Evolutionary conservation across 371 early-diverging fungal genomes (phyloP).

Genomic region (Fennellomyces sp.): DNA sequence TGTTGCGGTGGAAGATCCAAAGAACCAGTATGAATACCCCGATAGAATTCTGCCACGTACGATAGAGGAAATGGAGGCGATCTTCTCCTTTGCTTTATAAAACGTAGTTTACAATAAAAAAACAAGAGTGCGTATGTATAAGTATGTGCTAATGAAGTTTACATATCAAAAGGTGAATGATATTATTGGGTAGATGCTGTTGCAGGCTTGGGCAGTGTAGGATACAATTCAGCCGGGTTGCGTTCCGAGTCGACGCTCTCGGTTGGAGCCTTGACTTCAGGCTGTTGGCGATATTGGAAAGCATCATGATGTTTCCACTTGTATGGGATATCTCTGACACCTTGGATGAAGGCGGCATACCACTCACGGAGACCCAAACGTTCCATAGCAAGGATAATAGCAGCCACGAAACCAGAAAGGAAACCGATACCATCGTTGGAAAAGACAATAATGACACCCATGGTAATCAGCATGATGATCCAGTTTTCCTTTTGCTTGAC

Average conservation of each 20-base stretch:
- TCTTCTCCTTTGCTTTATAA: conserved; percentile 53
- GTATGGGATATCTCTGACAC: conserved; percentile 15
- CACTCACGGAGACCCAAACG: conserved; percentile 36
- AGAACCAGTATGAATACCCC: conserved; percentile 68
- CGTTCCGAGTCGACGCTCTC: too few species aligned
- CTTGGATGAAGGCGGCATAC: conserved; percentile 4
- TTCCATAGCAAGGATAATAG: conserved; percentile 44
- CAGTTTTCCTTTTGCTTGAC: conserved; percentile 63
- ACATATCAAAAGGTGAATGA: too few species aligned
- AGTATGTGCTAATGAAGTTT: neutral
- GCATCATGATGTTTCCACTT: conserved; percentile 25
- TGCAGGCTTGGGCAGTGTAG: too few species aligned
- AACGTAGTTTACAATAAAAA: neutral
- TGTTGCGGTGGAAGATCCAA: conserved; percentile 65
- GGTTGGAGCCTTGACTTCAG: neutral
- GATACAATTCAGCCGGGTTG: too few species aligned
- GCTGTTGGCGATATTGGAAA: neutral
- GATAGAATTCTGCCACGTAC: conserved; percentile 65
- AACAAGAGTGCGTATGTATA: neutral
- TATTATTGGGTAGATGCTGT: too few species aligned
- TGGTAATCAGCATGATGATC: conserved; percentile 68
- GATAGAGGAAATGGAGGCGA: conserved; percentile 79
- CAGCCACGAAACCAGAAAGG: conserved; percentile 61
- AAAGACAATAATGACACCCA: conserved; percentile 73
- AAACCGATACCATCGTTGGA: conserved; percentile 87